A percentile compares a stretch with the other conserved stretches of the same genome.
Conservation (phyloP, 75 land plant species). For the Cryptomeria japonica region DNA sequence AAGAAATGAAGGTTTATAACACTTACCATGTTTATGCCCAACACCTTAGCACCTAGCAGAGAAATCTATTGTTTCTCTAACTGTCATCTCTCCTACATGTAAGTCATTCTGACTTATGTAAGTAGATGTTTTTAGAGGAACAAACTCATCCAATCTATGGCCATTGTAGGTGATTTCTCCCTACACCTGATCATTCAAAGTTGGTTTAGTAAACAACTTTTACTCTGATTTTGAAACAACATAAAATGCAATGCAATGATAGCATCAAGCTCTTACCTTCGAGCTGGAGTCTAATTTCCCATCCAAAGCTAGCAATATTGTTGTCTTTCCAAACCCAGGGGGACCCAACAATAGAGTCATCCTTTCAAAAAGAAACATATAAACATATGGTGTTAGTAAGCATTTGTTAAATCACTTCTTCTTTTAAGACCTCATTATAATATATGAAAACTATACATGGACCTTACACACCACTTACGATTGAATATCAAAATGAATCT, state of each 20-base stretch:
- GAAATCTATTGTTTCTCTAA: constrained; percentile 87
- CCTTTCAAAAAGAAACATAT: constrained; percentile 22
- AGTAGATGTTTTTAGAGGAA: constrained; percentile 79
- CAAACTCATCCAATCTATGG: constrained; percentile 61
- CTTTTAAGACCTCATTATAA: too few relatives aligned
- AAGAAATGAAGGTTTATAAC: background rate
- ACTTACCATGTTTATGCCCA: constrained; percentile 66
- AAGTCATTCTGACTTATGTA: constrained; percentile 88
- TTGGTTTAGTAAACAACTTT: background rate
- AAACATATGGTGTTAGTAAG: background rate
- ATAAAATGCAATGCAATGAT: background rate
- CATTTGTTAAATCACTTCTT: background rate
- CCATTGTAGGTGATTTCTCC: constrained; percentile 86
- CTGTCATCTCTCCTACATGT: constrained; percentile 89
- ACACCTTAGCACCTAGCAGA: constrained; percentile 89
- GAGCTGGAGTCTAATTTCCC: constrained; percentile 70
- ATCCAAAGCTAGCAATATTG: constrained; percentile 71
- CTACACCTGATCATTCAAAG: constrained; percentile 32
- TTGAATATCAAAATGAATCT: background rate
- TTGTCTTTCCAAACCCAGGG: constrained; percentile 84
- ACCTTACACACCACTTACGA: background rate
- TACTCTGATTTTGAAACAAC: background rate
- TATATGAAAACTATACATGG: background rate
- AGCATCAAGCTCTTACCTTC: constrained; percentile 34
- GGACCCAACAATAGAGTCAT: constrained; percentile 85